A percentile compares a stretch with the other conserved stretches of the same genome.
These are phyloP conservation scores for Stemphylium lycopersici DNA, from an alignment of 2,329 filamentous ascomycete genomes.

Conservation along the genomic window DNA sequence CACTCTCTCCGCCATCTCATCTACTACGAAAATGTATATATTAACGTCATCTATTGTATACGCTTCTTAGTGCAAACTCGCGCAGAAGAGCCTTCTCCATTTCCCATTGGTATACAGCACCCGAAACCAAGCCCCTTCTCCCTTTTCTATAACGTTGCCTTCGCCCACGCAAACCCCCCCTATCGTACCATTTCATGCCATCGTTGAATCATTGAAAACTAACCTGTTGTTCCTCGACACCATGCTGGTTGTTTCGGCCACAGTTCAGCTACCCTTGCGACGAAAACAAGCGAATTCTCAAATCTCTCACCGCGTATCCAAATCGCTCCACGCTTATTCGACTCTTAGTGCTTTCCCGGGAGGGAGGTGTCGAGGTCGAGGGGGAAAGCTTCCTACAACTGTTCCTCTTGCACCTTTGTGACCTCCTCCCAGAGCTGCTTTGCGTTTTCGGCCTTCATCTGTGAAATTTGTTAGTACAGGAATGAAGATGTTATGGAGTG, in stretches of 20 bases:
- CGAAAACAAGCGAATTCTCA: too few relatives aligned
- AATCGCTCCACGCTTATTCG: neutral
- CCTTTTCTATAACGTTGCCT: too few relatives aligned
- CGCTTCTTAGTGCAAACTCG: too few relatives aligned
- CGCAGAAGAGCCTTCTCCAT: too few relatives aligned
- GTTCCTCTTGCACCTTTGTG: conserved; percentile 26
- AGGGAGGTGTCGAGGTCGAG: conserved; percentile 4
- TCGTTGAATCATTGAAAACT: too few relatives aligned
- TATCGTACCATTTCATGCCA: too few relatives aligned
- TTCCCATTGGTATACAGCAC: too few relatives aligned
- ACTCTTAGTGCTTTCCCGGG: neutral
- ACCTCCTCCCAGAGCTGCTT: conserved; percentile 35
- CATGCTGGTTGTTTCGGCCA: neutral
- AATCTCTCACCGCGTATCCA: neutral
- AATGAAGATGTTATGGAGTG: neutral
- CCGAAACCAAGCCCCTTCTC: too few relatives aligned
- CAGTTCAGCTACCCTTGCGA: neutral
- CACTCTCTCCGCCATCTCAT: too few relatives aligned
- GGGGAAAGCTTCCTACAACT: conserved; percentile 27
- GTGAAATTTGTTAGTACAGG: neutral
- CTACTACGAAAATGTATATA: too few relatives aligned
- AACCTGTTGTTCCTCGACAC: neutral
- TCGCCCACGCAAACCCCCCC: too few relatives aligned
- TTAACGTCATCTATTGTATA: too few relatives aligned
- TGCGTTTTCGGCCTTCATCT: conserved; percentile 33